Evolutionary conservation across 2,329 filamentous ascomycete genomes (phyloP), one percentile per base, ranked within the genome.

Genomic region (Stachybotrys echinatus): DNA sequence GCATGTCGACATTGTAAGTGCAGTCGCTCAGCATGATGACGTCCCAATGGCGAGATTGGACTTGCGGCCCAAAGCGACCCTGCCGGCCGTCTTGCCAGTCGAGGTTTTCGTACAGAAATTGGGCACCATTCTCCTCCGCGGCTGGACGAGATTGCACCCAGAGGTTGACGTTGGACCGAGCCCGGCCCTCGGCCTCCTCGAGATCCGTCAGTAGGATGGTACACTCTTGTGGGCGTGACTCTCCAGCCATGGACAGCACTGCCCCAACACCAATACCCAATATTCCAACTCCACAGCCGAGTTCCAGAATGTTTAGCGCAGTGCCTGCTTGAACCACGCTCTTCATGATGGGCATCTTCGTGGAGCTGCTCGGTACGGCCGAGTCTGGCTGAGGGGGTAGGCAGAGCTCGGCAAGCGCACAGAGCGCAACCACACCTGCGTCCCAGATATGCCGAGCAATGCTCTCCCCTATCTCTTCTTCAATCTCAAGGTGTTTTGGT

Each of bases 361-460:
- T 34, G 10, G 27, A 34, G 5, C 14, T 8, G 27, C 14, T 34
- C 14, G 27, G 27, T 5, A 14, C 10, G 48, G 61, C 64, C 42
- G 49, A 50, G 7, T 59, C 56, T 14, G 57, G 57, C 19, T 58
- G 65, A 17, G 58, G 58, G 27, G 57, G 54, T 6, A 57, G 55
- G 38, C 61, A 61, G 3, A 60, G 58, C 12, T 61, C 63, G 5
- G 60, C 62, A 23, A 71, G 57, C 39, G 62, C 62, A 21, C 65
- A 65, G 18, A 68, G 55, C 1, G 74, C 72, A 6, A 77, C 66
- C 10, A 82, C 65, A 1, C 80, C 80, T 1, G 73, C 79, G 48
- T 83, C 80, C 80, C 80, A 83, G 6, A 83, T 68, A 52, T 83
- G 79, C 3, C 79, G 73, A 1, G 79, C 79, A 49, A 83, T 82